Base-by-base conservation (phyloP, 768 basidiomycete genomes). In the Coprinopsis sp. region DNA sequence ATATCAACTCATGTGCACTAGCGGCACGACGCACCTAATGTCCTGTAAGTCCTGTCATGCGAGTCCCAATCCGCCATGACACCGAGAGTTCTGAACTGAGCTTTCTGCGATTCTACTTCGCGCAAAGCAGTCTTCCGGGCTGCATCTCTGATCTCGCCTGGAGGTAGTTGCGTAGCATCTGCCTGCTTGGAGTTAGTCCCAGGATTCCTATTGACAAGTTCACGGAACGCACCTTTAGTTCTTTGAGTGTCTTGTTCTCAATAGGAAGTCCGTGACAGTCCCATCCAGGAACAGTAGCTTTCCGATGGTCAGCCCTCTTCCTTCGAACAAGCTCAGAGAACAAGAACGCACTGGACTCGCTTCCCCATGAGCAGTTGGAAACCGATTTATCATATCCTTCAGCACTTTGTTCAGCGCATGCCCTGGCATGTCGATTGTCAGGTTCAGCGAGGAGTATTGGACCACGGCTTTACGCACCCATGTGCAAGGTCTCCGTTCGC, bases 181-280 rank as follows among this genome's bases (percentile, higher is more conserved):
- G 47, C 84, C 79, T 63, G 78, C 66, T 81, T 84, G 49, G 12
- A 16, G 34, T 49, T 3, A 52, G 38, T 33, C 14, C 36, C 40
- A 16, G 33, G 13, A 24, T n/a, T n/a, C n/a, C n/a, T n/a, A 42
- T 22, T 13, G 12, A 37, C 13, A 44, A 31, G 2, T 7, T 31
- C 47, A 6, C 5, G 29, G 14, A 34, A 58, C 78, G 45, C 58
- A 89, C 89, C 46, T 79, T 75, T 22, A 95, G 71, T 19, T 85
- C 77, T 50, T 85, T 72, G 28, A 99, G 68, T 0, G 93, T 89
- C 58, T 96, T 97, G 54, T 91, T 91, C 63, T 98, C 95, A 51
- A 98, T 97, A 0, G 95, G 95, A 11, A 97, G 79, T 5, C 95
- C 95, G 62, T 99, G 95, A 57, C 95, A 98, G 58, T 99, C 95